Evolutionary conservation across 1,139 yeast genomes (phyloP).

Genomic region (Saccharomyces hybrid): DNA sequence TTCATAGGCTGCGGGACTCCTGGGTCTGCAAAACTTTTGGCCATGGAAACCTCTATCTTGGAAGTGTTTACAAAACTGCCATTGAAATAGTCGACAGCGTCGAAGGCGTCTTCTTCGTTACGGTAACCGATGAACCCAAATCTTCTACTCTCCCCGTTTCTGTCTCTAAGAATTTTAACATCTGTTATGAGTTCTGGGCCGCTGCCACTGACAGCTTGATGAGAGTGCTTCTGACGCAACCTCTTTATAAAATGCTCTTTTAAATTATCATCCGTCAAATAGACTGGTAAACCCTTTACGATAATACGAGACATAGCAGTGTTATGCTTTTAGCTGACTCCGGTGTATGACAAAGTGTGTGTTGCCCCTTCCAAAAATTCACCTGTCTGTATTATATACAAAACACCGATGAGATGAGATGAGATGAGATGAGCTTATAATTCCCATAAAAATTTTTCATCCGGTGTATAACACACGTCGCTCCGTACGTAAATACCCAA

Average conservation of each 20-base stretch:
- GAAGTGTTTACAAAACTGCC: constrained; percentile 78
- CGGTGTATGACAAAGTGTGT: background rate
- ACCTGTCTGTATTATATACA: background rate
- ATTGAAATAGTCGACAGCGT: constrained; percentile 71
- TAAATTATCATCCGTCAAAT: constrained; percentile 69
- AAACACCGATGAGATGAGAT: constrained; percentile 10
- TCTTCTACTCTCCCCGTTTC: constrained; percentile 80
- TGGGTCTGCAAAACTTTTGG: constrained; percentile 81
- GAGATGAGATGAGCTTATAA: constrained; percentile 19
- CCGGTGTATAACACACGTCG: background rate
- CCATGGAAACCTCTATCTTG: constrained; percentile 67
- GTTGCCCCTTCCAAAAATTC: background rate
- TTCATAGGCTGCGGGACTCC: constrained; percentile 67
- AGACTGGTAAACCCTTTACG: constrained; percentile 83
- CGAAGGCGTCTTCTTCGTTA: constrained; percentile 61
- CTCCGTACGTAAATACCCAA: background rate
- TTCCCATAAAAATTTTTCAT: constrained; percentile 7
- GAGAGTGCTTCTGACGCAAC: constrained; percentile 31
- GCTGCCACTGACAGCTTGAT: constrained; percentile 16
- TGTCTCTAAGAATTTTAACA: constrained; percentile 72
- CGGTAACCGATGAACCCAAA: constrained; percentile 91
- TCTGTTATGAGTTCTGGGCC: constrained; percentile 54
- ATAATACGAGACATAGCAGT: constrained; percentile 76
- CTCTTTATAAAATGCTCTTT: constrained; percentile 58
- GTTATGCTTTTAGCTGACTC: too few species aligned